Evolutionary conservation across 495 filamentous ascomycete genomes (phyloP).

Genomic region (Neurospora sublineolata): DNA sequence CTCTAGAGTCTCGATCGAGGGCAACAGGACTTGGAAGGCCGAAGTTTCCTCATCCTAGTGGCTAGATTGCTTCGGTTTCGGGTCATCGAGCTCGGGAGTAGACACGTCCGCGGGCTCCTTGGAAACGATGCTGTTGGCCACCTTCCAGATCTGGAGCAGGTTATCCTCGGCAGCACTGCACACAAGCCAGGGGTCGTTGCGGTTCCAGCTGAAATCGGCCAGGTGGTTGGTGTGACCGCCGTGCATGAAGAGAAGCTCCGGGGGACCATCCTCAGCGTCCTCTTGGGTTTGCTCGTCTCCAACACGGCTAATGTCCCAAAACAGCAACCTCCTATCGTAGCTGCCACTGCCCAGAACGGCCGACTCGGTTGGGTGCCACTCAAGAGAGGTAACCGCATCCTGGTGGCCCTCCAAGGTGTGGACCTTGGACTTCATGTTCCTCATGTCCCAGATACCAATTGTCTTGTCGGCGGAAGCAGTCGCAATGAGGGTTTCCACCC

Average conservation of each 20-base stretch:
- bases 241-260: slow-evolving; percentile 98
- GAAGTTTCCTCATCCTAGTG: not conserved
- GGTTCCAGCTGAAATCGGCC: slow-evolving; percentile 95
- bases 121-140: slow-evolving; percentile 79
- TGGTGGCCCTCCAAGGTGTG: slow-evolving; percentile 77
- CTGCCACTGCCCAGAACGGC: slow-evolving; percentile 80
- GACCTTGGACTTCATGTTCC: slow-evolving; percentile 74
- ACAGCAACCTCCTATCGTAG: slow-evolving; percentile 85
- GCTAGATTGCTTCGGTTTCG: not conserved
- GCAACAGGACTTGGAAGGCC: not conserved
- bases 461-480: slow-evolving; percentile 92
- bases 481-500: slow-evolving; percentile 72
- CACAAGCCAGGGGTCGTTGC: slow-evolving; percentile 89
- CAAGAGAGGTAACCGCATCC: slow-evolving; percentile 78
- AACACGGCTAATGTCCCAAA: slow-evolving; percentile 87
- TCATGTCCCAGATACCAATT: slow-evolving; percentile 89
- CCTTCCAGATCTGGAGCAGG: slow-evolving; percentile 90
- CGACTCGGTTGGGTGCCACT: slow-evolving; percentile 87
- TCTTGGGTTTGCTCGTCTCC: slow-evolving; percentile 93
- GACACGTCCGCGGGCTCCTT: slow-evolving; percentile 69
- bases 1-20: not conserved
- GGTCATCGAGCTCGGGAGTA: slow-evolving; percentile 60
- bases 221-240: slow-evolving; percentile 95
- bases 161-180: slow-evolving; percentile 95
- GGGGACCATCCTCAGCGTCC: slow-evolving; percentile 91